Evolutionary conservation across 306 rosid species (phyloP).

Genomic region (Cucurbita argyrosperma): DNA sequence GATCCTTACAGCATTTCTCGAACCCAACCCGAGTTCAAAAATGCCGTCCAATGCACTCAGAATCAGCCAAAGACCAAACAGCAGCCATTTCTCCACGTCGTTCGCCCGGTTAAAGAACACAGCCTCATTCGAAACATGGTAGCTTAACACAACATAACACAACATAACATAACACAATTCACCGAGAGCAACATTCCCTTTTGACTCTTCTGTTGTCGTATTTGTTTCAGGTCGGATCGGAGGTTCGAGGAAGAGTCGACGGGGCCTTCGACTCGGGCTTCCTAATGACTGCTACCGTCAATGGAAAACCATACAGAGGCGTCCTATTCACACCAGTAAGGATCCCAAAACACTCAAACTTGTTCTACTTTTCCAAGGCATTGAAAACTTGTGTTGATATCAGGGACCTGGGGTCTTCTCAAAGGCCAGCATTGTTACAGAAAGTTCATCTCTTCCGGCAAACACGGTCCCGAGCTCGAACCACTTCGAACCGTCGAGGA

Average conservation of each 20-base stretch:
- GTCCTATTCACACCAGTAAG: constrained; percentile 84
- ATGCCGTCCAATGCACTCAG: constrained; percentile 6
- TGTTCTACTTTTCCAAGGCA: not conserved
- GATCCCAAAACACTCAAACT: not conserved
- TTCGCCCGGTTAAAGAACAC: constrained; percentile 13
- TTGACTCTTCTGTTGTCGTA: not conserved
- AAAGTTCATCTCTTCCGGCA: constrained; percentile 16
- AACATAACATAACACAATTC: not conserved
- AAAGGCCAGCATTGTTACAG: constrained; percentile 22
- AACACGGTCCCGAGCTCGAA: constrained; percentile 27
- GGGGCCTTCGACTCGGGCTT: constrained; percentile 81
- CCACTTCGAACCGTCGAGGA: constrained; percentile 13
- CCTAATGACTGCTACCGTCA: constrained; percentile 67
- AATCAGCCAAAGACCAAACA: constrained; percentile 27
- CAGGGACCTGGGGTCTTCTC: constrained; percentile 42
- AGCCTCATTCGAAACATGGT: constrained; percentile 1
- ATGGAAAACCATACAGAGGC: constrained; percentile 65
- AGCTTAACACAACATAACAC: not conserved
- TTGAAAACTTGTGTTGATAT: not conserved
- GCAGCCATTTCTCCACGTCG: constrained; percentile 11
- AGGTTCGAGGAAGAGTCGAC: constrained; percentile 74
- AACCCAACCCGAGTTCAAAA: not conserved
- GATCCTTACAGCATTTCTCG: constrained; percentile 13
- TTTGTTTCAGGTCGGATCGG: constrained; percentile 62
- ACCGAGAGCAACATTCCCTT: not conserved